Evolutionary conservation across 1,139 yeast genomes (phyloP).

Genomic region (Meyerozyma elateridarum): DNA sequence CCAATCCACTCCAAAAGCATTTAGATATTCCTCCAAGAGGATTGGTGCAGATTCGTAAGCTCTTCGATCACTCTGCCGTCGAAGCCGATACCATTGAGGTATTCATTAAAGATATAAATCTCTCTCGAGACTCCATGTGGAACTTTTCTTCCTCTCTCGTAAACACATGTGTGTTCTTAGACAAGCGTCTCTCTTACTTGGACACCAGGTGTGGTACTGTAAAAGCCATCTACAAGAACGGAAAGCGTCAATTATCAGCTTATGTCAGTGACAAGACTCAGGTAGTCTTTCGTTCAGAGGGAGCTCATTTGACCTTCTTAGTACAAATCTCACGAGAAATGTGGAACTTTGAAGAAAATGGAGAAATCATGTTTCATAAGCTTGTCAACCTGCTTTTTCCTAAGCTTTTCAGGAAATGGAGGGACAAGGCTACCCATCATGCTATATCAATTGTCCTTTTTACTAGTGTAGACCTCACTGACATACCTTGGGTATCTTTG

Average conservation of each 20-base stretch:
- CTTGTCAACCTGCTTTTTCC: slow-evolving; percentile 89
- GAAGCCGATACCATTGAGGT: slow-evolving; percentile 82
- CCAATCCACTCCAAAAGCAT: slow-evolving; percentile 57
- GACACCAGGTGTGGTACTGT: slow-evolving; percentile 58
- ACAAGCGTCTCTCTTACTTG: slow-evolving; percentile 62
- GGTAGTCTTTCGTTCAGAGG: slow-evolving; percentile 82
- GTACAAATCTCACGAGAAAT: slow-evolving; percentile 90
- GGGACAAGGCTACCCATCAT: slow-evolving; percentile 82
- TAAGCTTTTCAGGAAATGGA: slow-evolving; percentile 83
- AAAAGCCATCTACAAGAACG: slow-evolving; percentile 65
- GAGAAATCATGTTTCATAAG: slow-evolving; percentile 90
- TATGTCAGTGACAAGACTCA: slow-evolving; percentile 74
- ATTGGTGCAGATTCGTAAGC: slow-evolving; percentile 47
- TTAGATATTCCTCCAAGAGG: slow-evolving; percentile 68
- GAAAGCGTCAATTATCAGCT: slow-evolving; percentile 57
- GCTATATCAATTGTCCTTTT: slow-evolving; percentile 85
- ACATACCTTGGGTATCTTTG: slow-evolving; percentile 49
- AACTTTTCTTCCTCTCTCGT: slow-evolving; percentile 59
- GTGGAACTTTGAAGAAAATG: slow-evolving; percentile 98
- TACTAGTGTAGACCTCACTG: slow-evolving; percentile 71
- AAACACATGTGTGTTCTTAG: slow-evolving; percentile 60
- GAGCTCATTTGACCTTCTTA: slow-evolving; percentile 77
- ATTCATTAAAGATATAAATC: slow-evolving; percentile 71
- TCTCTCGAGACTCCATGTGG: slow-evolving; percentile 96
- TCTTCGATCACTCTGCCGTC: slow-evolving; percentile 35